Evolutionary conservation across 441 rosid genomes (phyloP).

Genomic region (Codiaeum variegatum): DNA sequence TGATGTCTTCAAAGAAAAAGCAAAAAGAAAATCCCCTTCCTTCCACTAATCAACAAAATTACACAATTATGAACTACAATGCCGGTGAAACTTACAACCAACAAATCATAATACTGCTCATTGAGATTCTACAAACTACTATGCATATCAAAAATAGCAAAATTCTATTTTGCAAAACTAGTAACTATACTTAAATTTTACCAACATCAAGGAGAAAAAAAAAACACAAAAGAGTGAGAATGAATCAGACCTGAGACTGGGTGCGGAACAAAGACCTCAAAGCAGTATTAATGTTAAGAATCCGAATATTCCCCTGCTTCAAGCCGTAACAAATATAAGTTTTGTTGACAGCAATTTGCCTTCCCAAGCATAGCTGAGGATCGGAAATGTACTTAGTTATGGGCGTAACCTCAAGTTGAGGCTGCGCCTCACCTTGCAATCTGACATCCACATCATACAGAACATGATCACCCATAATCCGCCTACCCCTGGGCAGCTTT

Average conservation of each 20-base stretch:
- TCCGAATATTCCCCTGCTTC: slow-evolving; percentile 68
- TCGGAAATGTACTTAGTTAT: slow-evolving; percentile 65
- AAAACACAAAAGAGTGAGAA: background rate
- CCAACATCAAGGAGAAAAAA: background rate
- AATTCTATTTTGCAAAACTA: background rate
- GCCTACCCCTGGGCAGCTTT: slow-evolving; percentile 55
- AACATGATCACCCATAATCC: slow-evolving; percentile 39
- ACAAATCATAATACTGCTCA: background rate
- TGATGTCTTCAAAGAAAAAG: too few species aligned
- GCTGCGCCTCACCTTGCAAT: slow-evolving; percentile 53
- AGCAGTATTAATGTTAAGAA: slow-evolving; percentile 75
- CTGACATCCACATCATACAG: slow-evolving; percentile 50
- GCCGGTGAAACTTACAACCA: background rate
- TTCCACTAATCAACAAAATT: background rate
- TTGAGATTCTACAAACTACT: background rate
- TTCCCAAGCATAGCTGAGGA: slow-evolving; percentile 65
- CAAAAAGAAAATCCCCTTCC: background rate
- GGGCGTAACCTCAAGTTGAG: slow-evolving; percentile 73
- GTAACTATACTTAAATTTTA: background rate
- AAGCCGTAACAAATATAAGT: slow-evolving; percentile 72
- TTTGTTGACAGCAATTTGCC: slow-evolving; percentile 70
- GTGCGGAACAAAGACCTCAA: slow-evolving; percentile 67
- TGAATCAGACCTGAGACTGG: slow-evolving; percentile 56
- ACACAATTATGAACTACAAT: background rate
- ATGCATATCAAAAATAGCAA: background rate